Evolutionary conservation across 176 grass and related monocot genomes (phyloP), one percentile per base, ranked within the genome.

Genomic region (Calamus simplicifolius): DNA sequence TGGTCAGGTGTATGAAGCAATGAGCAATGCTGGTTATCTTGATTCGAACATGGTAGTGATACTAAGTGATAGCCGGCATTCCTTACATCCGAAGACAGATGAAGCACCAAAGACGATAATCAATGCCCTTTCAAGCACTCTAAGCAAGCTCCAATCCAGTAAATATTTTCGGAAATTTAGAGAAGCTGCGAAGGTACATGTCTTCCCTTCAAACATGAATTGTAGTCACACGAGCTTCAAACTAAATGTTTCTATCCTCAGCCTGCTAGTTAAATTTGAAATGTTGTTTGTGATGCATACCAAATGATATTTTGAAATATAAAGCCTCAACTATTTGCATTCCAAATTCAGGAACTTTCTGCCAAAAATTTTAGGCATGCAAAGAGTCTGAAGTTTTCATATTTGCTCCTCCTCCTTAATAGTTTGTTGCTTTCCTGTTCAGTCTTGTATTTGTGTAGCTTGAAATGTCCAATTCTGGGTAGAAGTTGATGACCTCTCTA

Each of bases 31-130:
- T 48, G 86, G 82, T 49, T 90, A 78, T 61, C 81, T 90, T 43
- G 78, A 90, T 69, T 90, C 77, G 43, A 90, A 90, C 43, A 90
- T 90, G 86, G 79, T 90, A 66, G 81, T 90, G 54, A 82, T 90
- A 79, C 75, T 90, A 75, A 90, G 85, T 76, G 86, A 89, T 48
- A 85, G 70, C 26, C 49, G 66, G 14, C 73, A 85, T 31, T 79
- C 78, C 29, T 74, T 80, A 56, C 79, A 85, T 69, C 74, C 74
- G 64, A 89, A 81, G 64, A 54, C 73, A 35, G 57, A 59, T 74
- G 73, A 75, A 18, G 54, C 21, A 16, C 54, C 69, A 69, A 81
- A 74, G 68, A 84, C 75, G 80, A 74, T 75, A 27, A 59, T 85
- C 26, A 89, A 82, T 78, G 66, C 82, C n/a, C 28, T 89, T 23